phyloP scores from a whole-genome alignment of 208 protist genomes.

The Balamuthia mandrillaris region DNA sequence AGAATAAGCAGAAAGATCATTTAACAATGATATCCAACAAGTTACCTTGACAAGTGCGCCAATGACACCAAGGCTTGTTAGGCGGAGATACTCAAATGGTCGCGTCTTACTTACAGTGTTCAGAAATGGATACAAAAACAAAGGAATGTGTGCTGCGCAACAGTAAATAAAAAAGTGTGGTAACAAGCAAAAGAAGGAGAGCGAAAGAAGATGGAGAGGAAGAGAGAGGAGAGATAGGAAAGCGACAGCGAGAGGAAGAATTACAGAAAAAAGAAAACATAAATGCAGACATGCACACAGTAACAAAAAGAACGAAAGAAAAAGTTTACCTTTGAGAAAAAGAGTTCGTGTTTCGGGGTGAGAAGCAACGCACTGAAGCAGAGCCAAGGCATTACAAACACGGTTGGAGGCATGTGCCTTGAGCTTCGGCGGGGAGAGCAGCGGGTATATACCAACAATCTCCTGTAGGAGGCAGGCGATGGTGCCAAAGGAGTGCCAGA shows the following conservation, averaged over 20 bases:
- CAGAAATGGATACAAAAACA: conserved; percentile 99
- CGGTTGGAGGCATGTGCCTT: conserved; percentile 77
- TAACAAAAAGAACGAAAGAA: background rate
- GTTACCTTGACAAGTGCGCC: conserved; percentile 94
- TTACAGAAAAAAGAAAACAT: too few species aligned
- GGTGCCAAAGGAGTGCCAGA: conserved; percentile 97
- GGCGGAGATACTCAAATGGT: conserved; percentile 93
- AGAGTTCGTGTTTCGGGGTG: conserved; percentile 91
- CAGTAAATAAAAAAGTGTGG: too few species aligned
- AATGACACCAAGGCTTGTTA: conserved; percentile 98
- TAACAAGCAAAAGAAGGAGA: too few species aligned
- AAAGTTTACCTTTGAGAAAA: conserved; percentile 90
- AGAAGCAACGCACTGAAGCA: conserved; percentile 97
- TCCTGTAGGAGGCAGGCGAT: conserved; percentile 97
- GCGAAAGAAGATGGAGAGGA: background rate
- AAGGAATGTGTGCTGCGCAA: conserved; percentile 93
- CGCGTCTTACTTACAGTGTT: conserved; percentile 86
- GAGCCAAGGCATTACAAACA: conserved; percentile 95
- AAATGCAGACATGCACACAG: background rate
- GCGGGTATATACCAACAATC: conserved; percentile 95
- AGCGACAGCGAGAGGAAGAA: too few species aligned
- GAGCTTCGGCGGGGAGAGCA: conserved; percentile 80
- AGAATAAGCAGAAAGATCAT: background rate
- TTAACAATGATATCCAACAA: background rate
- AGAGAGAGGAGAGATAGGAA: too few species aligned